phyloP scores from a whole-genome alignment of 306 rosid species.

The Morella rubra region DNA sequence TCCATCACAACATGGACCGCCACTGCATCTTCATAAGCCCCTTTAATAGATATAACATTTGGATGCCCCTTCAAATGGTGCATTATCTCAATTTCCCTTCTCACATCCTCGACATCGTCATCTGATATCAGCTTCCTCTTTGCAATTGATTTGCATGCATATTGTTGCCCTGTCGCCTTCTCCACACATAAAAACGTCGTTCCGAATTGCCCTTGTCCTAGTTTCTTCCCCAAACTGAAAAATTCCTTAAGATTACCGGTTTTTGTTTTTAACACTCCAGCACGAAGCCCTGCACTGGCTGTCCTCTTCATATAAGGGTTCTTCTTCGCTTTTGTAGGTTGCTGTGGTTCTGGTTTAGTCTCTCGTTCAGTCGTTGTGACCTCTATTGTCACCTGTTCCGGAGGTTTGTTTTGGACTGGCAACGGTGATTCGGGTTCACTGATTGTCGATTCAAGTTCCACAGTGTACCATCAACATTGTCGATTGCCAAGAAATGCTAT shows the following conservation, averaged over 20 bases:
- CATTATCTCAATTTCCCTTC: conserved; percentile 99
- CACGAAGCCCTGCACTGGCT: conserved; percentile 85
- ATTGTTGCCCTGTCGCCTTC: conserved; percentile 72
- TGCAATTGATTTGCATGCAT: conserved; percentile 92
- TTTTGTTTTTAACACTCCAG: conserved; percentile 63
- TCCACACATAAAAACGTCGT: conserved; percentile 76
- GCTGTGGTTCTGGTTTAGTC: conserved; percentile 34
- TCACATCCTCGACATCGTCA: conserved; percentile 96
- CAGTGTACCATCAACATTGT: no score
- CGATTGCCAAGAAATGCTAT: no score
- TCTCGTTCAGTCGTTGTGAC: conserved; percentile 58
- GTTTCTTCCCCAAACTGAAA: conserved; percentile 68
- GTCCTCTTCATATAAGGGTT: conserved; percentile 73
- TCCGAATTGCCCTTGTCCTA: conserved; percentile 97
- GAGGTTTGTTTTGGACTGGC: conserved; percentile 84
- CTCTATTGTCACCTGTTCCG: conserved; percentile 52
- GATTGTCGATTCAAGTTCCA: conserved; percentile 45
- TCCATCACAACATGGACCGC: conserved; percentile 99
- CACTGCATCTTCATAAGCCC: conserved; percentile 87
- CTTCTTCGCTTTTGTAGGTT: conserved; percentile 37
- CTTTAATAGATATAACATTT: conserved; percentile 91
- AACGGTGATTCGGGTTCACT: conserved; percentile 60
- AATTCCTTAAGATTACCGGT: conserved; percentile 76
- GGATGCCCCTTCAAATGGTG: conserved; percentile 92
- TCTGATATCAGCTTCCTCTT: conserved; percentile 81